These are phyloP conservation scores for Musa acuminata DNA, from an alignment of 176 grass and related monocot species.

Conservation along the genomic window DNA sequence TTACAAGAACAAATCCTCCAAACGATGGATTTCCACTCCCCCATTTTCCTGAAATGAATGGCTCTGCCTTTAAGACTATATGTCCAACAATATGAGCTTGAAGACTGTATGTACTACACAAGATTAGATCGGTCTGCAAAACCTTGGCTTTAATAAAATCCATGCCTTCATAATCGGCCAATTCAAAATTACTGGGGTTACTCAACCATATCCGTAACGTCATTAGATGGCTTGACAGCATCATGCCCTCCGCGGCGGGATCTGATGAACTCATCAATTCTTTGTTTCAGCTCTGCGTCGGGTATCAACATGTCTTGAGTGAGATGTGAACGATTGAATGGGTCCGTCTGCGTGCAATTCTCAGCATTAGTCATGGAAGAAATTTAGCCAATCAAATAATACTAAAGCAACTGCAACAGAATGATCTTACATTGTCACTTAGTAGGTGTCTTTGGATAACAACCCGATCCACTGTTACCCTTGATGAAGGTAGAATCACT, in stretches of 20 bases:
- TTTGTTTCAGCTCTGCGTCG: constrained; percentile 52
- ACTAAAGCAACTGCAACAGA: background rate
- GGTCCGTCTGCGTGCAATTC: constrained; percentile 51
- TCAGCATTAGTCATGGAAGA: background rate
- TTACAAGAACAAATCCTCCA: background rate
- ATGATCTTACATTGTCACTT: constrained; percentile 64
- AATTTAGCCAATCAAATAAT: background rate
- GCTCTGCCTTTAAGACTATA: background rate
- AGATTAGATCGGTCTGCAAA: background rate
- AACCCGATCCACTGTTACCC: constrained; percentile 56
- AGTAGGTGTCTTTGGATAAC: constrained; percentile 95
- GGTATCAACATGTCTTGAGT: constrained; percentile 94
- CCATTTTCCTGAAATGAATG: background rate
- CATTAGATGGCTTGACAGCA: constrained; percentile 24
- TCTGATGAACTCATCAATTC: constrained; percentile 70
- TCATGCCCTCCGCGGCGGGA: constrained; percentile 24
- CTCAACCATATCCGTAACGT: constrained; percentile 30
- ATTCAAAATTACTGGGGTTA: constrained; percentile 23
- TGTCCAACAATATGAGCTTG: background rate
- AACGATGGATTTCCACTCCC: background rate
- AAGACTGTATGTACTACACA: too few relatives aligned
- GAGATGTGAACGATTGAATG: constrained; percentile 90
- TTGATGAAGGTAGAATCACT: constrained; percentile 84
- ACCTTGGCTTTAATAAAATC: background rate
- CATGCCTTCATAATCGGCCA: background rate